Conservation (phyloP, 441 rosid species). For the Sinapis alba region DNA sequence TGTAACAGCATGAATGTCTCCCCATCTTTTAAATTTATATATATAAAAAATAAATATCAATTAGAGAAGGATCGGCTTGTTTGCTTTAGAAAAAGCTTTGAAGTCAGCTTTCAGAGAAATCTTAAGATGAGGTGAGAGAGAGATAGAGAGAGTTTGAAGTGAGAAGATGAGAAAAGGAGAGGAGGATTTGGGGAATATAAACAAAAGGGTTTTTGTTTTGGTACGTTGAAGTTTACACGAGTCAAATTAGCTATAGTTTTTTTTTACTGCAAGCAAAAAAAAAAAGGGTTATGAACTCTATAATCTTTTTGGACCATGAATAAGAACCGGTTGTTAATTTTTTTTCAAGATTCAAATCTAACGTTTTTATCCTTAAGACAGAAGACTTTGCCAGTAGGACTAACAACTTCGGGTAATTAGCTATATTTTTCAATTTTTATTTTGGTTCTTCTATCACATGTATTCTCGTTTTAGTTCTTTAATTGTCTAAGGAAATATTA, state of each 20-base stretch:
- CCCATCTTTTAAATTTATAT: slow-evolving; percentile 55
- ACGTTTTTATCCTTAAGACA: too few species aligned
- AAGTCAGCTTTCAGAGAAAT: slow-evolving; percentile 32
- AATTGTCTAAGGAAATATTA: background rate
- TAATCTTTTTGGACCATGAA: too few species aligned
- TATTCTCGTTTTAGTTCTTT: background rate
- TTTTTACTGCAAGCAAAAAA: too few species aligned
- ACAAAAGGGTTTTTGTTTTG: slow-evolving; percentile 35
- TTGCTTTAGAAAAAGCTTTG: slow-evolving; percentile 20
- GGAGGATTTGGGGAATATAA: slow-evolving; percentile 42
- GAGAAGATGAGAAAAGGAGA: slow-evolving; percentile 45
- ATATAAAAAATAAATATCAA: background rate
- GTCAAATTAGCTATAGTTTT: slow-evolving; percentile 5
- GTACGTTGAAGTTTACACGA: slow-evolving; percentile 34
- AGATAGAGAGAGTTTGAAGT: slow-evolving; percentile 40
- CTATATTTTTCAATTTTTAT: background rate
- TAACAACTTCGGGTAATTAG: background rate
- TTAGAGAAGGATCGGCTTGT: background rate
- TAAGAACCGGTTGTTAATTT: too few species aligned
- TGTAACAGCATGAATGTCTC: slow-evolving; percentile 85
- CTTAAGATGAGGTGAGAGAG: slow-evolving; percentile 23
- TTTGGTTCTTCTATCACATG: background rate
- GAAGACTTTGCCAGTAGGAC: too few species aligned
- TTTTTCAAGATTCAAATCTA: too few species aligned
- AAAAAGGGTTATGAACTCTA: too few species aligned